Conservation (phyloP, 768 basidiomycete species). For the Wakefieldia striispora region DNA sequence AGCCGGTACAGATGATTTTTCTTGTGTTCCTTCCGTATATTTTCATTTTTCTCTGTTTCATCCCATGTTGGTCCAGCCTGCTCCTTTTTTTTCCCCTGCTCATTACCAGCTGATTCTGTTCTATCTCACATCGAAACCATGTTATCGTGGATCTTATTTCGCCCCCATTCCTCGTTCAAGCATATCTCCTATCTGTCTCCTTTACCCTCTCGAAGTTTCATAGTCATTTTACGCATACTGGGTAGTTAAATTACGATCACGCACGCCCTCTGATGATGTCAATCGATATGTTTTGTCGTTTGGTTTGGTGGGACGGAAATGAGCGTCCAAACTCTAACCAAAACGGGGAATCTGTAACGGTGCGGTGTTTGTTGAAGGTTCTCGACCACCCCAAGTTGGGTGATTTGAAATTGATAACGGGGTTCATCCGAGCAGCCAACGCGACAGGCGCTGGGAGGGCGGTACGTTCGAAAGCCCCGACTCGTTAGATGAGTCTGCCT, state of each 20-base stretch:
- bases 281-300: conserved; percentile 10
- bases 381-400: background rate
- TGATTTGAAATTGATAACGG: conserved; percentile 29
- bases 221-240: conserved; percentile 7
- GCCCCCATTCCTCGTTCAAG: conserved; percentile 8
- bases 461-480: background rate
- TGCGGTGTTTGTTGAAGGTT: background rate
- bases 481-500: background rate
- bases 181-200: conserved; percentile 13
- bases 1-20: background rate
- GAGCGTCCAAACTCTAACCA: background rate
- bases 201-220: no score
- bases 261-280: conserved; percentile 17
- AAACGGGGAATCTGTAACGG: conserved; percentile 3
- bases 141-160: conserved; percentile 14
- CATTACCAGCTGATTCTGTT: conserved; percentile 9
- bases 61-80: background rate
- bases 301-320: conserved; percentile 11
- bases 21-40: conserved; percentile 11
- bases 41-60: conserved; percentile 1
- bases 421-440: background rate
- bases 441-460: background rate
- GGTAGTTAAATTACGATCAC: conserved; percentile 23
- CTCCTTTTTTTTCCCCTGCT: conserved; percentile 8
- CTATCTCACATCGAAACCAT: conserved; percentile 12